Base-by-base conservation (phyloP, 2,329 filamentous ascomycete genomes). In the Paecilomyces niveus region DNA sequence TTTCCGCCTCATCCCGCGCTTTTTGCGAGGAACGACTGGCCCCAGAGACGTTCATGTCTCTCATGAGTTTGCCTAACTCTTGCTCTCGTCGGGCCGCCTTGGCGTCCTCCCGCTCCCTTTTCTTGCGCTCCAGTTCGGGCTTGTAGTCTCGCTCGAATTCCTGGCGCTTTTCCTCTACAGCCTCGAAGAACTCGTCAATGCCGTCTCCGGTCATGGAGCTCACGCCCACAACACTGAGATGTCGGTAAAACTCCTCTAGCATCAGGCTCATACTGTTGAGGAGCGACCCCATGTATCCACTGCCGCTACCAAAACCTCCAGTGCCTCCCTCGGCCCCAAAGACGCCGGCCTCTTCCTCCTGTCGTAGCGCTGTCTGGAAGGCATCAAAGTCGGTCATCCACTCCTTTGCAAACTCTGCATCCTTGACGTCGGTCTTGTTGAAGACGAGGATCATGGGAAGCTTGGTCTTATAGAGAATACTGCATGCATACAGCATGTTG, bases 371-470 rank as follows among this genome's bases (percentile, higher is more conserved):
- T 15, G 85, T 85, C 72, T 97, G 94, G 77, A 99, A 99, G 0
- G 89, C 86, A 64, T 99, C 94, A 69, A 97, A 99, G 74, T 99
- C 93, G 5, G 92, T 96, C 94, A 99, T 99, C 94, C 95, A 99
- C 71, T 97, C 92, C 77, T 93, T 94, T 1, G 92, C 94, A 69
- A 96, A 96, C 26, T 85, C 83, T 0, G 92, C 90, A 68, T 95
- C 89, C 73, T 96, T 91, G 50, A 96, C 91, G 69, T 99, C 94
- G 0, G 92, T 97, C 80, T 99, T 99, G 81, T 99, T 99, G 82
- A 99, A 97, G 10, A 99, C 94, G 7, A 99, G 79, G 57, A 99
- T 95, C 94, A 99, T 99, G 24, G 94, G 94, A 0, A 99, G 81
- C 73, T 96, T 96, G 1, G 93, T 97, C 80, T 97, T 97, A 84